Percentiles rank a stretch among this genome's conserved stretches.
phyloP scores from a whole-genome alignment of 306 rosid species.

The Ceratonia siliqua region DNA sequence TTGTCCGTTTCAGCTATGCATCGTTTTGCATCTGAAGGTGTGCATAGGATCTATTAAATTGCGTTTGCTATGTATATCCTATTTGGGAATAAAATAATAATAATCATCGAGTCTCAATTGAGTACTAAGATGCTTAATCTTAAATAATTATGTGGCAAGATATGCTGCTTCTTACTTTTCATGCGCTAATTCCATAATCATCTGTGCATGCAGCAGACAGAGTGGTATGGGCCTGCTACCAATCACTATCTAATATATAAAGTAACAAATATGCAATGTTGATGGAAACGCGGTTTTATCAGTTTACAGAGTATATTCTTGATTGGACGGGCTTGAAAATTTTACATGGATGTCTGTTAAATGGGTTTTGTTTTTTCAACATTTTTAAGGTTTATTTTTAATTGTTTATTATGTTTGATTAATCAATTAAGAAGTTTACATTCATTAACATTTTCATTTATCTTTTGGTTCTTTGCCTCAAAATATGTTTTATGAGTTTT shows the following conservation, averaged over 20 bases:
- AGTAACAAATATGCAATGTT: conserved; percentile 10
- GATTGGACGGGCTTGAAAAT: too few relatives aligned
- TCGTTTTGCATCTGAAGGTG: not conserved
- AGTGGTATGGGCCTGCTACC: not conserved
- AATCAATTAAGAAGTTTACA: not conserved
- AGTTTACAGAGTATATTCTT: not conserved
- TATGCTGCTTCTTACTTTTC: not conserved
- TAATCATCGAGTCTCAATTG: not conserved
- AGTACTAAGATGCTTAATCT: not conserved
- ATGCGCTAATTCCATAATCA: not conserved
- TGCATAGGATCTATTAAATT: not conserved
- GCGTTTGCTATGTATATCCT: not conserved
- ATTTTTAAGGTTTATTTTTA: not conserved
- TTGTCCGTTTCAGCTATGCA: not conserved
- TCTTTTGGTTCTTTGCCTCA: not conserved
- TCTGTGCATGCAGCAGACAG: not conserved
- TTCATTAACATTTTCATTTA: not conserved
- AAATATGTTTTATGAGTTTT: not conserved
- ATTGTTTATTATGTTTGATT: not conserved
- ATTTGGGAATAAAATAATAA: too few relatives aligned
- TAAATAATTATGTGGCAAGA: not conserved
- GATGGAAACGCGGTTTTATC: not conserved
- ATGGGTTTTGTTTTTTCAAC: not conserved
- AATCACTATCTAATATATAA: not conserved
- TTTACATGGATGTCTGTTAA: not conserved